Evolutionary conservation across 2,329 filamentous ascomycete genomes (phyloP).

Genomic region (Neonectria hederae): DNA sequence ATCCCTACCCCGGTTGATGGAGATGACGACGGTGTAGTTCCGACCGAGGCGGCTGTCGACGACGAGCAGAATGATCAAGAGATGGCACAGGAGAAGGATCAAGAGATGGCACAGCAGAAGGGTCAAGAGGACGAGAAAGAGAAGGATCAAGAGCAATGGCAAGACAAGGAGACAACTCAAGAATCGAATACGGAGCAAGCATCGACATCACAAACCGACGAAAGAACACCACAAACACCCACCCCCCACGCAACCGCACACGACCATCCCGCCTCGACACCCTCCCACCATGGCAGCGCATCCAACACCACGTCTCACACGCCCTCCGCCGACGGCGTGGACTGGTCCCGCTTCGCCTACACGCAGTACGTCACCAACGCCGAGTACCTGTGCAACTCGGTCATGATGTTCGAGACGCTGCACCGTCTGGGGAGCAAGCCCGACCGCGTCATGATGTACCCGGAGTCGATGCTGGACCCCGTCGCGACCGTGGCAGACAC

Average conservation of each 20-base stretch:
- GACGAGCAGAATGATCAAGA: not conserved
- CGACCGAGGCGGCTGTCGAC: too few relatives aligned
- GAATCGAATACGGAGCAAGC: not conserved
- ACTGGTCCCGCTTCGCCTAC: conserved; percentile 50
- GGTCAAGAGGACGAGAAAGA: not conserved
- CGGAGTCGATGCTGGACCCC: conserved; percentile 47
- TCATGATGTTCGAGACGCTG: conserved; percentile 59
- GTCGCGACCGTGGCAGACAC: conserved; percentile 41
- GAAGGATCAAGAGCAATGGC: not conserved
- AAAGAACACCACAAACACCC: not conserved
- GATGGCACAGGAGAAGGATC: not conserved
- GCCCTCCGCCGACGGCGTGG: not conserved
- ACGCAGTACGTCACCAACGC: conserved; percentile 57
- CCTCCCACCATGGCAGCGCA: not conserved
- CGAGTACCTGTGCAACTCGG: conserved; percentile 57
- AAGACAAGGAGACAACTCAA: not conserved
- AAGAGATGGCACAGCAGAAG: too few relatives aligned
- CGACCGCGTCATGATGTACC: conserved; percentile 57
- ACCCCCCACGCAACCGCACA: not conserved
- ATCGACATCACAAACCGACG: not conserved
- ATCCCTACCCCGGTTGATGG: not conserved
- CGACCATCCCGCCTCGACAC: not conserved
- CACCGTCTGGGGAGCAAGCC: conserved; percentile 52
- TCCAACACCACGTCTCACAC: not conserved
- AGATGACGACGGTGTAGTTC: not conserved